Evolutionary conservation across 1,139 yeast genomes (phyloP), one percentile per base, ranked within the genome.

Genomic region (Debaryomycetaceae sp.): DNA sequence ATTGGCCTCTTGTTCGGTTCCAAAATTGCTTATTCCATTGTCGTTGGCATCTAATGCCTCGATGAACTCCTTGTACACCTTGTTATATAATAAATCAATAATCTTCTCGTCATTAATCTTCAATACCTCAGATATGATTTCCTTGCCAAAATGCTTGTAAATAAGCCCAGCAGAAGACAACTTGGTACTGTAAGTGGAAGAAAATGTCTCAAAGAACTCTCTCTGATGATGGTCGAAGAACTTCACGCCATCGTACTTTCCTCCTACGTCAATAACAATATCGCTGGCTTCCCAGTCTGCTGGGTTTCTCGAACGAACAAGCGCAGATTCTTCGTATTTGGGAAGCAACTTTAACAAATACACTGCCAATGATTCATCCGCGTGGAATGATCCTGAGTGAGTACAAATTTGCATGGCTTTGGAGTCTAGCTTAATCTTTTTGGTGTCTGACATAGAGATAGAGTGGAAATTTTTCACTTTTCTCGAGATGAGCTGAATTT

Each of bases 141-240:
- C 87, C 54, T 79, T 79, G 48, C 98, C 98, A 58, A 79, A 92
- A 64, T 92, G 98, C 65, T 89, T 91, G 72, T 85, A 92, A 30
- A 92, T 80, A 46, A 92, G 74, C 17, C 99, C 99, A 13, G 98
- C 98, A 42, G 96, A 86, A 13, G 95, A 85, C 47, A 92, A 74
- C 59, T 88, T 91, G 37, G 98, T 92, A 43, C 56, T 51, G 50
- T 58, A 71, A 6, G 61, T 58, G 8, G 52, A 53, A 19, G 62
- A 56, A 48, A 72, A 72, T 4, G 67, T 62, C 44, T 68, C 67
- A 41, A 56, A 49, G 48, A 72, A 72, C 39, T 68, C 78, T 49
- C 97, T 79, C 68, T 92, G 99, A 64, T 92, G 99, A 58, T 92
- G 99, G 59, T 92, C 99, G 61, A 88, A 92, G 62, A 73, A 87